Percentiles rank a stretch among this genome's conserved stretches.
phyloP scores from a whole-genome alignment of 1,284 basidiomycete genomes.

The Leccinum griseonigrum region DNA sequence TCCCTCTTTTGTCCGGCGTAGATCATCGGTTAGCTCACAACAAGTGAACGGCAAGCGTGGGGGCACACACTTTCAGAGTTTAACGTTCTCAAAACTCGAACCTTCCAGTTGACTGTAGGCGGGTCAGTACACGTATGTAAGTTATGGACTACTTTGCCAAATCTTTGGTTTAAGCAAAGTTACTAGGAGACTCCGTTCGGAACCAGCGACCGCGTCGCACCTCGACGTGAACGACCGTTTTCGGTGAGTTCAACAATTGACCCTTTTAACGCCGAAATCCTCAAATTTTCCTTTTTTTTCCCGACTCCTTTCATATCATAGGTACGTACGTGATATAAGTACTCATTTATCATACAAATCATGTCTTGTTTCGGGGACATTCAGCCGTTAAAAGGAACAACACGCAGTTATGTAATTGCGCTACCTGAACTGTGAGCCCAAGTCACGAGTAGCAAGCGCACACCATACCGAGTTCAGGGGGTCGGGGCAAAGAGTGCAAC shows the following conservation, averaged over 20 bases:
- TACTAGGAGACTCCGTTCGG: too few species aligned
- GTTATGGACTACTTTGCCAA: too few species aligned
- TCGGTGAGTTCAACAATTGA: too few species aligned
- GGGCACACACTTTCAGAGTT: neutral
- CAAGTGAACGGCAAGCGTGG: conserved; percentile 4
- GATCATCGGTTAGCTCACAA: conserved; percentile 6
- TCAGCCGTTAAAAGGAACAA: neutral
- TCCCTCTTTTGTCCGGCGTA: neutral
- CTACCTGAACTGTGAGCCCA: neutral
- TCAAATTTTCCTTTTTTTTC: too few species aligned
- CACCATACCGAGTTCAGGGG: conserved; percentile 14
- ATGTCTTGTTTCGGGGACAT: conserved; percentile 13
- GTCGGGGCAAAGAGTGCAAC: conserved; percentile 34
- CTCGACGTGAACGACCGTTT: too few species aligned
- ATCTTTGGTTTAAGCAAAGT: too few species aligned
- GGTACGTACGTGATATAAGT: neutral
- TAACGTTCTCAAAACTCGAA: too few species aligned
- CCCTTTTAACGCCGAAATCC: too few species aligned
- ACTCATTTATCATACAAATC: neutral
- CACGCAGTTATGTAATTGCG: neutral
- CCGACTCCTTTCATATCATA: neutral
- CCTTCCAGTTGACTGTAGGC: too few species aligned
- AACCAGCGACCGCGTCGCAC: too few species aligned
- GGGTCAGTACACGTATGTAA: too few species aligned
- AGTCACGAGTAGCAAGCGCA: neutral